A percentile compares a stretch with the other conserved stretches of the same genome.
These are phyloP conservation scores for Heritiera fomes DNA, from an alignment of 345 rosid genomes.

Conservation along the genomic window DNA sequence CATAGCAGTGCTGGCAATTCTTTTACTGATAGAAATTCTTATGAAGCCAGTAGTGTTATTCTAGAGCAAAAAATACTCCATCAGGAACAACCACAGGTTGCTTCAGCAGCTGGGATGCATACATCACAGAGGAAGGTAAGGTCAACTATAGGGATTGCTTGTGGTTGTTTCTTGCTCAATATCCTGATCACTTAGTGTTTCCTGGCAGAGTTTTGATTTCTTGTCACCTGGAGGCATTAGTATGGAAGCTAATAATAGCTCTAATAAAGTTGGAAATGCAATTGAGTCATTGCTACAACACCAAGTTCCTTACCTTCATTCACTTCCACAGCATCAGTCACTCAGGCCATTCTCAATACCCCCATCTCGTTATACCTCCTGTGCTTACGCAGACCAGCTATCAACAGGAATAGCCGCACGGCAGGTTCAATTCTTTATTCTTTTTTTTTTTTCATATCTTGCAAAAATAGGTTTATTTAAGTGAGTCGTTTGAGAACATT, in stretches of 20 bases:
- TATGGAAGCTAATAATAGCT: slow-evolving; percentile 28
- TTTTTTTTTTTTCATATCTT: neutral
- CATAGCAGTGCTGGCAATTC: slow-evolving; percentile 8
- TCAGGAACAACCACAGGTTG: slow-evolving; percentile 33
- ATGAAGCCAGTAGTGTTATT: slow-evolving; percentile 30
- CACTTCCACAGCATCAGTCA: slow-evolving; percentile 40
- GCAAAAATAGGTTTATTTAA: neutral
- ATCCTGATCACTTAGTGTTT: slow-evolving; percentile 24
- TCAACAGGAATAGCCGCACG: slow-evolving; percentile 44
- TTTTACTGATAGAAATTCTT: slow-evolving; percentile 24
- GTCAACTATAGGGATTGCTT: neutral
- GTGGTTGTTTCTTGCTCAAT: slow-evolving; percentile 15
- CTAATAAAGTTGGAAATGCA: slow-evolving; percentile 30
- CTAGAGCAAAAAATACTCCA: slow-evolving; percentile 28
- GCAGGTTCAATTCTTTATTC: slow-evolving; percentile 48
- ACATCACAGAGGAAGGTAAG: slow-evolving; percentile 51
- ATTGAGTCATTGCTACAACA: slow-evolving; percentile 31
- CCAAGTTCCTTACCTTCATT: slow-evolving; percentile 41
- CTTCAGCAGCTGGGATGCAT: slow-evolving; percentile 27
- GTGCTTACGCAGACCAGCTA: slow-evolving; percentile 44
- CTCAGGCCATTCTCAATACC: slow-evolving; percentile 30
- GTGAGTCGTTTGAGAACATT: neutral
- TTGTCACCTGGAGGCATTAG: slow-evolving; percentile 44
- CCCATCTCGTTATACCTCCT: slow-evolving; percentile 29
- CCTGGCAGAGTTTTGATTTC: slow-evolving; percentile 61